Conservation (phyloP, 2,329 filamentous ascomycete species). For the Claviceps sorghi region DNA sequence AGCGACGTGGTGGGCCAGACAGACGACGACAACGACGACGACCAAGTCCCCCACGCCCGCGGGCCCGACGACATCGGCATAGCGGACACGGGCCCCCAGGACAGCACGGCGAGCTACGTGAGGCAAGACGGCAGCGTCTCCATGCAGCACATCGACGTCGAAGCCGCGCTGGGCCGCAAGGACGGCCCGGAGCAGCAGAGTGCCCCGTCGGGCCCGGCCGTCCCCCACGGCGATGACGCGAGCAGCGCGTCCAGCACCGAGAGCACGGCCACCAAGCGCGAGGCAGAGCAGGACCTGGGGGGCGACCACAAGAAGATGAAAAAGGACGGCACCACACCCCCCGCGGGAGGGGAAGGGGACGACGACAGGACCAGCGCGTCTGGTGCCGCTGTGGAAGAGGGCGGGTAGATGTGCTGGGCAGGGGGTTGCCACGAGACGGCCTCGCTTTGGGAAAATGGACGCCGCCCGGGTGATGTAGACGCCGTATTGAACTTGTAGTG, state of each 20-base stretch:
- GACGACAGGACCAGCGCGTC: too few relatives aligned
- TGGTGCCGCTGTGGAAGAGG: background rate
- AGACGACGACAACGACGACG: slow-evolving; percentile 43
- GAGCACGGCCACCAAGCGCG: slow-evolving; percentile 36
- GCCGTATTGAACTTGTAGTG: too few relatives aligned
- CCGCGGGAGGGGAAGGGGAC: background rate
- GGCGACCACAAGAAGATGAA: slow-evolving; percentile 34
- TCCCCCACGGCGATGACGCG: background rate
- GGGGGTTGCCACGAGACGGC: too few relatives aligned
- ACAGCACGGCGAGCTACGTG: slow-evolving; percentile 24
- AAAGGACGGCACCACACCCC: slow-evolving; percentile 18
- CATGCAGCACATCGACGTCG: slow-evolving; percentile 43
- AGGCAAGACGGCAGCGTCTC: slow-evolving; percentile 27
- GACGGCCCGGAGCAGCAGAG: slow-evolving; percentile 10
- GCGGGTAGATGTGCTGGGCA: background rate
- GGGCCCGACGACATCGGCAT: slow-evolving; percentile 77
- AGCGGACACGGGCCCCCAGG: slow-evolving; percentile 70
- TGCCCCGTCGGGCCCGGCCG: background rate
- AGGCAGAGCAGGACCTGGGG: slow-evolving; percentile 35
- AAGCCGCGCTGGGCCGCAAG: slow-evolving; percentile 45
- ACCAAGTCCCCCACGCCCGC: slow-evolving; percentile 65
- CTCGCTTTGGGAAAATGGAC: too few relatives aligned
- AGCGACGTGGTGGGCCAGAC: slow-evolving; percentile 20
- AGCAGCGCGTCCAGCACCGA: slow-evolving; percentile 15
- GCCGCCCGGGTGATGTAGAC: too few relatives aligned